These are phyloP conservation scores for Acacia melanoxylon DNA, from an alignment of 306 rosid genomes.

Conservation along the genomic window DNA sequence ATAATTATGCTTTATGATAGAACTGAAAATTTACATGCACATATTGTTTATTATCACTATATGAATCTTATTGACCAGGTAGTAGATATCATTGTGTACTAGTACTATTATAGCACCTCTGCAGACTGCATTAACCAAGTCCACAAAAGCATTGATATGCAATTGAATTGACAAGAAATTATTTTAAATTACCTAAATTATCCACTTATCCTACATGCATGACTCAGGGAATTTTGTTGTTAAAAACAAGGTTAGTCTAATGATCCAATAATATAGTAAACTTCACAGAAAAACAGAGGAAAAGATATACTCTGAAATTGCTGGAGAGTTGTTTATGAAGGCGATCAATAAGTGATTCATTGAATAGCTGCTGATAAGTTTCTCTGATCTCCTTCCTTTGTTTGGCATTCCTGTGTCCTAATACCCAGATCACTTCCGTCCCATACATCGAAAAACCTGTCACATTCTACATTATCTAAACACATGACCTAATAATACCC, in stretches of 20 bases:
- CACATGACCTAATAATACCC: neutral
- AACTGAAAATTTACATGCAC: neutral
- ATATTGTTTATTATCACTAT: slow-evolving; percentile 11
- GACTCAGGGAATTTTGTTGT: neutral
- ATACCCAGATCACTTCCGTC: slow-evolving; percentile 57
- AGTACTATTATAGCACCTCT: neutral
- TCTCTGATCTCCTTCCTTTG: slow-evolving; percentile 75
- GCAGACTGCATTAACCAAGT: neutral
- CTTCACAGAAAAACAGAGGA: neutral
- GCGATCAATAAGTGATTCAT: slow-evolving; percentile 65
- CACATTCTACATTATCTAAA: slow-evolving; percentile 21
- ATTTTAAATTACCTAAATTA: neutral
- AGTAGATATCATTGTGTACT: neutral
- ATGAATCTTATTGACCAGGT: neutral
- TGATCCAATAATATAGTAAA: neutral
- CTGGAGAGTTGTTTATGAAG: slow-evolving; percentile 78
- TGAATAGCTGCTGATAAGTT: slow-evolving; percentile 74
- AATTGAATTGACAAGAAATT: neutral
- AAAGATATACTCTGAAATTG: slow-evolving; percentile 72
- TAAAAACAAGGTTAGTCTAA: neutral
- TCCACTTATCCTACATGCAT: neutral
- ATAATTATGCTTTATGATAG: neutral
- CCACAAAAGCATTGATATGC: neutral
- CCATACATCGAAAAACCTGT: slow-evolving; percentile 75
- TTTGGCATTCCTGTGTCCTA: slow-evolving; percentile 77